These are phyloP conservation scores for Eutrema salsugineum DNA, from an alignment of 441 rosid species.

Conservation along the genomic window DNA sequence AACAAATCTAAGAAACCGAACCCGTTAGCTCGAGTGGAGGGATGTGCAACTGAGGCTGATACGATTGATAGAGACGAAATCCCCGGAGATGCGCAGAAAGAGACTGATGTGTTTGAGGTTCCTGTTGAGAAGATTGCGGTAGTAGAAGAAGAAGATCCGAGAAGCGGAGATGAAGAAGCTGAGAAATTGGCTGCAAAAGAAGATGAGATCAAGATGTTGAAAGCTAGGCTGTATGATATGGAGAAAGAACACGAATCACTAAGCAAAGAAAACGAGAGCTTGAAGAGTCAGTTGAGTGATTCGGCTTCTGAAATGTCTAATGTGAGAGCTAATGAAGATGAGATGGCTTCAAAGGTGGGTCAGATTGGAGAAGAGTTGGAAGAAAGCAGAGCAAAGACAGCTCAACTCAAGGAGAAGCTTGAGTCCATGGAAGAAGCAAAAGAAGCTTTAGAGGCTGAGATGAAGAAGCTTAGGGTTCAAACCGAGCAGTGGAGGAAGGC, in stretches of 20 bases:
- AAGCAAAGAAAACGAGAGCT: constrained; percentile 47
- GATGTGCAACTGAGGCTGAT: constrained; percentile 26
- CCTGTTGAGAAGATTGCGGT: constrained; percentile 43
- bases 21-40: constrained; percentile 12
- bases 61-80: constrained; percentile 33
- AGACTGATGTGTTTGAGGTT: constrained; percentile 72
- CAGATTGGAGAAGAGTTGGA: constrained; percentile 56
- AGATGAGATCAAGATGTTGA: constrained; percentile 55
- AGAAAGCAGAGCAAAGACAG: constrained; percentile 47
- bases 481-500: constrained; percentile 98
- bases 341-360: constrained; percentile 41
- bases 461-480: constrained; percentile 82
- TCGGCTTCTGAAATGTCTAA: constrained; percentile 37
- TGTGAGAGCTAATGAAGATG: constrained; percentile 50
- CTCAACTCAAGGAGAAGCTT: constrained; percentile 49
- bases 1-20: constrained; percentile 48
- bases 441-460: constrained; percentile 66
- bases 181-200: constrained; percentile 41
- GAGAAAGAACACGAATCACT: constrained; percentile 47
- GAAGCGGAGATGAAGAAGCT: constrained; percentile 22
- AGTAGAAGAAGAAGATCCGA: constrained; percentile 32
- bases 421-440: constrained; percentile 58
- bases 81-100: constrained; percentile 40
- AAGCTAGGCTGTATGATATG: constrained; percentile 59
- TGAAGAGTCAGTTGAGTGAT: constrained; percentile 55